A percentile compares a stretch with the other conserved stretches of the same genome.
Conservation (phyloP, 129 eudicot genomes). For the Artemisia annua region DNA sequence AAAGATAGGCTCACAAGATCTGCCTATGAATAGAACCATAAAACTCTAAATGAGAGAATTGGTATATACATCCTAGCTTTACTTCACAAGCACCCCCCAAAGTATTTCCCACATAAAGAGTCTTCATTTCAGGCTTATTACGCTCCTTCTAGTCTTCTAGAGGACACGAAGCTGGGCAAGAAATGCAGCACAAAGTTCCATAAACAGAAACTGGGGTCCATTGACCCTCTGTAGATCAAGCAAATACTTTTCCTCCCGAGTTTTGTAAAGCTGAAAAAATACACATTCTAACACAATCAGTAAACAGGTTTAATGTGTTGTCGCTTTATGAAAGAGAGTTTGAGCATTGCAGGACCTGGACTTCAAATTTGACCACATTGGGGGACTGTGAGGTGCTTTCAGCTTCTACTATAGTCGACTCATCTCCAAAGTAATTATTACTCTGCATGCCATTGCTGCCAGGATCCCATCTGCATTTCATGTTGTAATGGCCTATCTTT, state of each 20-base stretch:
- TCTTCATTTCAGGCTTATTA: constrained; percentile 37
- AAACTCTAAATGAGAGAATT: constrained; percentile 30
- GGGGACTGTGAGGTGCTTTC: constrained; percentile 46
- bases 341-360: constrained; percentile 63
- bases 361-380: constrained; percentile 84
- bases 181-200: constrained; percentile 77
- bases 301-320: background rate
- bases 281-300: constrained; percentile 5
- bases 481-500: constrained; percentile 92
- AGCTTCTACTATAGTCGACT: constrained; percentile 67
- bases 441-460: constrained; percentile 58
- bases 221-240: constrained; percentile 72
- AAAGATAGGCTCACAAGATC: constrained; percentile 39
- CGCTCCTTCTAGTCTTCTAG: constrained; percentile 27
- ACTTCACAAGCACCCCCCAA: constrained; percentile 30
- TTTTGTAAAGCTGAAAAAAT: constrained; percentile 63
- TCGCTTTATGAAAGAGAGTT: background rate
- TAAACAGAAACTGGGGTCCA: constrained; percentile 67
- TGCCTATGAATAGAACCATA: constrained; percentile 30
- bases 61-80: constrained; percentile 51
- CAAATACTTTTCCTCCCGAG: constrained; percentile 59
- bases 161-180: constrained; percentile 96
- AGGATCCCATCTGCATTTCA: constrained; percentile 92
- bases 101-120: constrained; percentile 38
- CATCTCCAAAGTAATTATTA: constrained; percentile 69